A percentile compares a stretch with the other conserved stretches of the same genome.
phyloP scores from a whole-genome alignment of 352 stramenopile species.

The Globisporangium viniferum region DNA sequence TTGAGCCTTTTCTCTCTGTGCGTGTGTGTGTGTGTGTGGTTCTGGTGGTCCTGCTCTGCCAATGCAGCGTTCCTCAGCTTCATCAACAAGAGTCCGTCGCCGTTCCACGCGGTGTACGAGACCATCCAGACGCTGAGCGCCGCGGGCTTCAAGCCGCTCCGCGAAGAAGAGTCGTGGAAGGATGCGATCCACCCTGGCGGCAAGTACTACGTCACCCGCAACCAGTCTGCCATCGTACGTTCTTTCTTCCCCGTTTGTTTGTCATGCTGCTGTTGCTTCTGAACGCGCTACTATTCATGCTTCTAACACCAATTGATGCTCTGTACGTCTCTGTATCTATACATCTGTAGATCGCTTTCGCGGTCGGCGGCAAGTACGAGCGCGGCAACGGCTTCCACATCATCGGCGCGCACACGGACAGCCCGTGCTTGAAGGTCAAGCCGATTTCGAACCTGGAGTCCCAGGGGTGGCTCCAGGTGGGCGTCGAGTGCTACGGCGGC shows the following conservation, averaged over 20 bases:
- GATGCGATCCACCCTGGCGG: slow-evolving; percentile 63
- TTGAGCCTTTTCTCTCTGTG: not conserved
- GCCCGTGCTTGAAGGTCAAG: slow-evolving; percentile 95
- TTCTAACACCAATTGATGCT: not conserved
- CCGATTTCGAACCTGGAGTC: slow-evolving; percentile 89
- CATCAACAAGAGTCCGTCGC: slow-evolving; percentile 92
- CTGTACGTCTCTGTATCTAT: not conserved
- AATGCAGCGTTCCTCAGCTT: slow-evolving; percentile 84
- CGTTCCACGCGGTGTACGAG: slow-evolving; percentile 93
- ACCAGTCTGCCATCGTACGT: slow-evolving; percentile 92
- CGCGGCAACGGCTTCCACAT: slow-evolving; percentile 94
- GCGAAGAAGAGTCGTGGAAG: slow-evolving; percentile 80
- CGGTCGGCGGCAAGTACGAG: slow-evolving; percentile 90
- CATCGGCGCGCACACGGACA: slow-evolving; percentile 97
- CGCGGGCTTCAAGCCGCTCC: slow-evolving; percentile 91
- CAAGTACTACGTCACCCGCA: slow-evolving; percentile 98
- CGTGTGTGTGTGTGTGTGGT: not conserved
- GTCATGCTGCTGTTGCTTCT: not conserved
- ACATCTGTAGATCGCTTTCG: slow-evolving; percentile 78
- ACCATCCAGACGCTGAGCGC: slow-evolving; percentile 73
- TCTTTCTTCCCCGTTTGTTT: not conserved
- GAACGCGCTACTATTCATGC: too few relatives aligned
- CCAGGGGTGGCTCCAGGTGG: slow-evolving; percentile 80
- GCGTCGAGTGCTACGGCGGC: slow-evolving; percentile 84
- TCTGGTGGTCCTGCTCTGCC: not conserved